Evolutionary conservation across 139 green algal genomes (phyloP).

Genomic region (Coelastrella sp.): DNA sequence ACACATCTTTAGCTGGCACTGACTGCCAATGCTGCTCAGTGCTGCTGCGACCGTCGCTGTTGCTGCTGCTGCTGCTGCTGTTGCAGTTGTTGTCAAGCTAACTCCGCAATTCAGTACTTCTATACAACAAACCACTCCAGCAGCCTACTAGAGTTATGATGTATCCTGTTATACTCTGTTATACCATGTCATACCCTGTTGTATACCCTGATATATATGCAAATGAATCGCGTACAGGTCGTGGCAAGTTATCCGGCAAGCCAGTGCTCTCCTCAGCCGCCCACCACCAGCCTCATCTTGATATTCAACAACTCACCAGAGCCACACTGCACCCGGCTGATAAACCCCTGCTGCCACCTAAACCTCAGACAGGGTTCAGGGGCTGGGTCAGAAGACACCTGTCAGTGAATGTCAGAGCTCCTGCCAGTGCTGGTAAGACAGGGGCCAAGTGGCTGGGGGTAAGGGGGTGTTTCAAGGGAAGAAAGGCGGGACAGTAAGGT

Average conservation of each 20-base stretch:
- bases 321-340: too few relatives aligned
- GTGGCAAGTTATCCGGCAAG: slow-evolving; percentile 17
- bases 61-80: too few relatives aligned
- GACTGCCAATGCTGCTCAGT: too few relatives aligned
- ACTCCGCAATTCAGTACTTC: too few relatives aligned
- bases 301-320: not conserved
- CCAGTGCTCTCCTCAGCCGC: slow-evolving; percentile 22
- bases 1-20: too few relatives aligned
- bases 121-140: too few relatives aligned
- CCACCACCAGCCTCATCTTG: slow-evolving; percentile 8
- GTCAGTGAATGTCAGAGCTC: not conserved
- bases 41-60: too few relatives aligned
- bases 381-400: slow-evolving; percentile 29
- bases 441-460: not conserved
- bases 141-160: too few relatives aligned
- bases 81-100: too few relatives aligned
- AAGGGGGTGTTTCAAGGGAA: not conserved
- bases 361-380: not conserved
- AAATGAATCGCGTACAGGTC: not conserved
- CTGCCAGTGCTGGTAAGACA: slow-evolving; percentile 10
- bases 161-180: too few relatives aligned
- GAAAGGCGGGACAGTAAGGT: not conserved
- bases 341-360: slow-evolving; percentile 3
- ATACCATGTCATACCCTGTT: too few relatives aligned
- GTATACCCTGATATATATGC: not conserved